Conservation (phyloP, 2,329 filamentous ascomycete genomes). For the Pseudogymnoascus sp. region DNA sequence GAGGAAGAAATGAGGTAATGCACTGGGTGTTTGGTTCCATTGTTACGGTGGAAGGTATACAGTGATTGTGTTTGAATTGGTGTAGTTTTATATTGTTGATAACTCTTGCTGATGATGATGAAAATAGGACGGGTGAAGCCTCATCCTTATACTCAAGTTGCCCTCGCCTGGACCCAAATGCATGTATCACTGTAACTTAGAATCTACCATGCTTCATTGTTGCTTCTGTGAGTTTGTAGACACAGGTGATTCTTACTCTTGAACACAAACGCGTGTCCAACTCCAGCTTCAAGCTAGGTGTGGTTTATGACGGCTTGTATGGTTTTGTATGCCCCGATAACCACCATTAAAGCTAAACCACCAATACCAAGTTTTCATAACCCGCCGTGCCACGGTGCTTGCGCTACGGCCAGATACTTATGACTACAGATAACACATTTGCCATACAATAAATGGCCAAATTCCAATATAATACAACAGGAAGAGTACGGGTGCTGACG, state of each 20-base stretch:
- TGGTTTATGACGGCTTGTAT: background rate
- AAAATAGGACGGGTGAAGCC: background rate
- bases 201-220: background rate
- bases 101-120: background rate
- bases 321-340: background rate
- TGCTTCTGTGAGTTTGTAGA: background rate
- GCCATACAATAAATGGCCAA: background rate
- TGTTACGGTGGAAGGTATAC: background rate
- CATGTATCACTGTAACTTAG: background rate
- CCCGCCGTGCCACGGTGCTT: background rate
- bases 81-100: background rate
- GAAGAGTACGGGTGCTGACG: background rate
- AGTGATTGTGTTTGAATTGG: background rate
- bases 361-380: background rate
- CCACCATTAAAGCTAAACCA: background rate
- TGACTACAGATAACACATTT: background rate
- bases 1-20: background rate
- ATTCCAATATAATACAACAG: background rate
- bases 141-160: background rate
- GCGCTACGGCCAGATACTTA: background rate
- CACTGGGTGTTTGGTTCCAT: background rate
- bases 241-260: background rate
- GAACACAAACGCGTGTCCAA: background rate
- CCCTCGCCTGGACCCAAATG: background rate
- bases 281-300: background rate